Evolutionary conservation across 495 filamentous ascomycete species (phyloP).

Genomic region (Neurospora hispaniola): DNA sequence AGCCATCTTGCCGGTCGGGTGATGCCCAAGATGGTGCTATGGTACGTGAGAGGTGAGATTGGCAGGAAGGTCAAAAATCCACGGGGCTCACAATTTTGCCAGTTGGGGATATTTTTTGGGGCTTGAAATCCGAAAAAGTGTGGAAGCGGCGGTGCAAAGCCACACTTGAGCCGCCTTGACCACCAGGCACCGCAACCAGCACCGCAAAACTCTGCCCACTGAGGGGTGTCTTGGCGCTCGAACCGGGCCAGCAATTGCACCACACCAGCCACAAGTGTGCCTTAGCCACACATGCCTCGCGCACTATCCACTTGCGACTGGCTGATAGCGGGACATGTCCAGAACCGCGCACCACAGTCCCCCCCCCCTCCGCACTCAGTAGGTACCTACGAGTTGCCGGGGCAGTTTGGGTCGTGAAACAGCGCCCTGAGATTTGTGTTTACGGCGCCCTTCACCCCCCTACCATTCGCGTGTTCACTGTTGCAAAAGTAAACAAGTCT

Average conservation of each 20-base stretch:
- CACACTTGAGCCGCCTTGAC: conserved; percentile 15
- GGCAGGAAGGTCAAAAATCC: conserved; percentile 11
- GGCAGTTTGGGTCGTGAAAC: background rate
- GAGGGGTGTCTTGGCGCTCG: background rate
- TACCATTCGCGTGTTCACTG: background rate
- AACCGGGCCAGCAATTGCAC: conserved; percentile 5
- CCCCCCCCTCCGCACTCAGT: background rate
- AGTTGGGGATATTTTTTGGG: conserved; percentile 21
- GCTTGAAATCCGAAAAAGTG: conserved; percentile 15
- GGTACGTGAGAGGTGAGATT: conserved; percentile 9
- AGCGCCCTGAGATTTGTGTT: background rate
- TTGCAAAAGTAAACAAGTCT: background rate
- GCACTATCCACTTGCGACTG: background rate
- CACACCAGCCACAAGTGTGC: conserved; percentile 4
- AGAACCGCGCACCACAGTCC: background rate
- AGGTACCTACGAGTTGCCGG: background rate
- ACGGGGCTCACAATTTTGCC: conserved; percentile 18
- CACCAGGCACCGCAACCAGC: background rate
- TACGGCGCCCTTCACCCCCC: background rate
- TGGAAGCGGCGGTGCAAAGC: conserved; percentile 27
- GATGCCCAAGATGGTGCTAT: conserved; percentile 20
- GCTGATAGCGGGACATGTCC: background rate
- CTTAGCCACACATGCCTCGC: background rate
- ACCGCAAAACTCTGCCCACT: background rate
- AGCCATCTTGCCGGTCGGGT: conserved; percentile 71